Conservation (phyloP, 768 basidiomycete species). For the Lepiota brunneoincarnata region DNA sequence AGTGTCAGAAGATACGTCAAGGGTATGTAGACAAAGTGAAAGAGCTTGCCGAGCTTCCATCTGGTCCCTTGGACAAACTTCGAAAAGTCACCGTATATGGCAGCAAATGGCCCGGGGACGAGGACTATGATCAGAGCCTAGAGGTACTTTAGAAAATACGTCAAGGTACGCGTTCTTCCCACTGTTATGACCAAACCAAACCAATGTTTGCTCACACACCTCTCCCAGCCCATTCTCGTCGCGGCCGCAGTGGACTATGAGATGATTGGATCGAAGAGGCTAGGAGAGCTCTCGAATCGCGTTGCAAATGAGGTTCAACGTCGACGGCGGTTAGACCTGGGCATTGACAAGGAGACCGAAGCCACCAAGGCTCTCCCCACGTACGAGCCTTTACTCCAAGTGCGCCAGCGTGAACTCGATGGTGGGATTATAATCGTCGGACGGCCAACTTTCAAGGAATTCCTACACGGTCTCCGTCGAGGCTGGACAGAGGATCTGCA, state of each 20-base stretch:
- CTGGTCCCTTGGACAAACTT: constrained; percentile 61
- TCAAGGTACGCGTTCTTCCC: constrained; percentile 67
- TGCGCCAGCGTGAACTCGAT: constrained; percentile 58
- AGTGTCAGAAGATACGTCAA: constrained; percentile 76
- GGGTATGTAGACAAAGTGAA: constrained; percentile 80
- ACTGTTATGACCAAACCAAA: constrained; percentile 14
- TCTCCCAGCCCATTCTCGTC: constrained; percentile 80
- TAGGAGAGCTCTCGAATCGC: constrained; percentile 81
- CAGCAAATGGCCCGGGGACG: constrained; percentile 92
- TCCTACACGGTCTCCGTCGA: constrained; percentile 77
- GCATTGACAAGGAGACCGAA: constrained; percentile 52
- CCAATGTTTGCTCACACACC: constrained; percentile 11
- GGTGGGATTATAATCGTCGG: constrained; percentile 88
- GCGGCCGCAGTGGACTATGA: constrained; percentile 95
- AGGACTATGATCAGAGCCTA: constrained; percentile 82
- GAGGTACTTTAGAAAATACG: constrained; percentile 93
- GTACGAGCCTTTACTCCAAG: constrained; percentile 48
- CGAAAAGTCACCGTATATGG: constrained; percentile 86
- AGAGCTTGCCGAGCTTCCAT: constrained; percentile 66
- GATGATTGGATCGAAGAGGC: constrained; percentile 73
- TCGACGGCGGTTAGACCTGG: constrained; percentile 65
- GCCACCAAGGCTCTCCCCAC: constrained; percentile 47
- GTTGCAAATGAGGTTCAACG: constrained; percentile 71
- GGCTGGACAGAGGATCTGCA: constrained; percentile 82
- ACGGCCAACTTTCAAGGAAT: constrained; percentile 91